Evolutionary conservation across 1,284 basidiomycete genomes (phyloP).

Genomic region (Ceratobasidium sp.): DNA sequence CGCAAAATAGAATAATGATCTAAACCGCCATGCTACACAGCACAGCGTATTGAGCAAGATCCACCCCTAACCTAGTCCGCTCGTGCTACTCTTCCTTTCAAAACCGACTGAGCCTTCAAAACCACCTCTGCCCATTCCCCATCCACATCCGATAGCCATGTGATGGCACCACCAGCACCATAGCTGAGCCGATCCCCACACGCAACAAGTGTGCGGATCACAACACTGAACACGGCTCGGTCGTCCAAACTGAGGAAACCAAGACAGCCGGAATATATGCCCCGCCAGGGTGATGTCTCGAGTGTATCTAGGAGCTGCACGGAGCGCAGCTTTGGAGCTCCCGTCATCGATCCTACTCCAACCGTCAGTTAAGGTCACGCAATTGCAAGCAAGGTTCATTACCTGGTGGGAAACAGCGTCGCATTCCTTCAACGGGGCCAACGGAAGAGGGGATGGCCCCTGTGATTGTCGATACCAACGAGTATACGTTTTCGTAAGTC

Average conservation of each 20-base stretch:
- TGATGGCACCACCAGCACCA: slow-evolving; percentile 96
- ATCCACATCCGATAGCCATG: slow-evolving; percentile 86
- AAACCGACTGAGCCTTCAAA: slow-evolving; percentile 31
- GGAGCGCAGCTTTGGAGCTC: slow-evolving; percentile 94
- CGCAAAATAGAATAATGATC: no score
- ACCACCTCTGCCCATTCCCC: slow-evolving; percentile 94
- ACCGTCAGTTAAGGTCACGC: not conserved
- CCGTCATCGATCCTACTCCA: slow-evolving; percentile 90
- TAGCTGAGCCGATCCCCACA: slow-evolving; percentile 65
- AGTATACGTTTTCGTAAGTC: slow-evolving; percentile 95
- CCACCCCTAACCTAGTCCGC: slow-evolving; percentile 2
- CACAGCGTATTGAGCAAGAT: no score
- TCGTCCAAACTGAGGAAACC: slow-evolving; percentile 94
- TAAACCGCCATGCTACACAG: no score
- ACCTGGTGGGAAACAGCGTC: slow-evolving; percentile 88
- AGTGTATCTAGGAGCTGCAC: slow-evolving; percentile 89
- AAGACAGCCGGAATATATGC: slow-evolving; percentile 93
- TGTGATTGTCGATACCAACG: slow-evolving; percentile 92
- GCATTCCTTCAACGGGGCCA: slow-evolving; percentile 51
- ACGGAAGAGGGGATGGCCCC: slow-evolving; percentile 51
- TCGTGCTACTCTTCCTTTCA: slow-evolving; percentile 7
- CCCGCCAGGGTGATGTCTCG: slow-evolving; percentile 69
- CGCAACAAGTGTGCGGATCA: slow-evolving; percentile 92
- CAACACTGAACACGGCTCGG: slow-evolving; percentile 92
- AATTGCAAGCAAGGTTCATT: slow-evolving; percentile 49